phyloP scores from a whole-genome alignment of 2,329 filamentous ascomycete species.

The Microcyclosporella mali region DNA sequence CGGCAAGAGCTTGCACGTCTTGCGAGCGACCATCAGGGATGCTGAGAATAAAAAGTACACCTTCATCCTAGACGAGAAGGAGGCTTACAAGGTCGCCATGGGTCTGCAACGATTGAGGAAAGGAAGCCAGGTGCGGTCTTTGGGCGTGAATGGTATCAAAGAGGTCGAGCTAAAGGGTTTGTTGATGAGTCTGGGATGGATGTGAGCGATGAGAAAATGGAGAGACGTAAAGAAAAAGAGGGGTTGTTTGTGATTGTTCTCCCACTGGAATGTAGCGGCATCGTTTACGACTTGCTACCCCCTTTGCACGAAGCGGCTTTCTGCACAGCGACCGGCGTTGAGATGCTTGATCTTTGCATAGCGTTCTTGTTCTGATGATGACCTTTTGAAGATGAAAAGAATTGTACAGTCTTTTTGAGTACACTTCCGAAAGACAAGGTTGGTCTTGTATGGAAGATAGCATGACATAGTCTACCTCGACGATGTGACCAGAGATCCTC shows the following conservation, averaged over 20 bases:
- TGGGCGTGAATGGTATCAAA: constrained; percentile 50
- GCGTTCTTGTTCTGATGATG: constrained; percentile 1
- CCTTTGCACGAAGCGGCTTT: constrained; percentile 1
- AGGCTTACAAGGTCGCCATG: constrained; percentile 58
- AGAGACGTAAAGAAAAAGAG: background rate
- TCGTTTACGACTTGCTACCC: background rate
- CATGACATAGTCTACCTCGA: constrained; percentile 48
- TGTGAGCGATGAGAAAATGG: too few species aligned
- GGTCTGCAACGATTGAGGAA: constrained; percentile 52
- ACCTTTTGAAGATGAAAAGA: constrained; percentile 1
- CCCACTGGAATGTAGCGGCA: background rate
- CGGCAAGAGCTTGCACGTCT: constrained; percentile 46
- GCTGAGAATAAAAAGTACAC: constrained; percentile 56
- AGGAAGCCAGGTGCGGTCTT: constrained; percentile 49
- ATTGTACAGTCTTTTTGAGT: constrained; percentile 6
- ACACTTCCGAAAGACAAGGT: background rate
- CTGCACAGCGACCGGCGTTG: constrained; percentile 7
- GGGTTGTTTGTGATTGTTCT: background rate
- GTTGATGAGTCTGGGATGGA: constrained; percentile 31
- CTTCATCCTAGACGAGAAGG: constrained; percentile 53
- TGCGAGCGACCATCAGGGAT: constrained; percentile 54
- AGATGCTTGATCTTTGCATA: background rate
- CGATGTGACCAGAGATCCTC: too few species aligned
- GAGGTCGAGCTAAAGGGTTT: constrained; percentile 38
- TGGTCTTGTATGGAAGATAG: too few species aligned